Percentiles rank a stretch among this genome's conserved stretches.
These are phyloP conservation scores for Laburnicola sp. DNA, from an alignment of 2,329 filamentous ascomycete species.

Conservation along the genomic window DNA sequence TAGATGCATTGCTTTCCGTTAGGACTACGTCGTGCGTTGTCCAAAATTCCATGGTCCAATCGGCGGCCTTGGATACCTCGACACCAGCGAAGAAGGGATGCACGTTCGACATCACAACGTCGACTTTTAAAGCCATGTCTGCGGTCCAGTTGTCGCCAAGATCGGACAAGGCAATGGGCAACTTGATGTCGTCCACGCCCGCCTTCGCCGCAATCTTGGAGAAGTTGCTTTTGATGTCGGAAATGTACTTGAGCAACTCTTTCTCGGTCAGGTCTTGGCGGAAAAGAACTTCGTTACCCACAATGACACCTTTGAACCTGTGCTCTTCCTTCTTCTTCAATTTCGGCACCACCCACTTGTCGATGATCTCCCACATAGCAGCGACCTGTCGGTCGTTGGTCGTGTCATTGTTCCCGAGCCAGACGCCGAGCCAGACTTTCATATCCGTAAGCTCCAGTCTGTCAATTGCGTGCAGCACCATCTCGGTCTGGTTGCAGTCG, in stretches of 20 bases:
- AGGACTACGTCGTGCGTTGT: conserved; percentile 66
- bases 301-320: conserved; percentile 63
- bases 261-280: conserved; percentile 67
- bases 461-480: conserved; percentile 83
- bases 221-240: conserved; percentile 66
- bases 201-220: conserved; percentile 45
- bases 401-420: conserved; percentile 81
- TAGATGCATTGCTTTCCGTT: conserved; percentile 53
- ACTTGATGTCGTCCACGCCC: conserved; percentile 63
- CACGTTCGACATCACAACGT: conserved; percentile 94
- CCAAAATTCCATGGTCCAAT: conserved; percentile 87
- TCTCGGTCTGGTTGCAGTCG: conserved; percentile 96
- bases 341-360: conserved; percentile 43
- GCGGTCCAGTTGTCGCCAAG: conserved; percentile 84
- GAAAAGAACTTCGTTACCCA: conserved; percentile 67
- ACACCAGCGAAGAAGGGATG: conserved; percentile 94
- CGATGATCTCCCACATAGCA: conserved; percentile 83
- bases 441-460: conserved; percentile 72
- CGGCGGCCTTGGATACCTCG: conserved; percentile 65
- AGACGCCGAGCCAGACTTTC: conserved; percentile 96
- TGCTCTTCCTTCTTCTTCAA: conserved; percentile 48
- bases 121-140: conserved; percentile 68
- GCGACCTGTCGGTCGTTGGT: conserved; percentile 80
- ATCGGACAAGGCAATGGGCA: conserved; percentile 86
- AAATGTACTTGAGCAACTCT: conserved; percentile 65